Evolutionary conservation across 805 yeast species (phyloP).

Genomic region (Teunomyces stri): DNA sequence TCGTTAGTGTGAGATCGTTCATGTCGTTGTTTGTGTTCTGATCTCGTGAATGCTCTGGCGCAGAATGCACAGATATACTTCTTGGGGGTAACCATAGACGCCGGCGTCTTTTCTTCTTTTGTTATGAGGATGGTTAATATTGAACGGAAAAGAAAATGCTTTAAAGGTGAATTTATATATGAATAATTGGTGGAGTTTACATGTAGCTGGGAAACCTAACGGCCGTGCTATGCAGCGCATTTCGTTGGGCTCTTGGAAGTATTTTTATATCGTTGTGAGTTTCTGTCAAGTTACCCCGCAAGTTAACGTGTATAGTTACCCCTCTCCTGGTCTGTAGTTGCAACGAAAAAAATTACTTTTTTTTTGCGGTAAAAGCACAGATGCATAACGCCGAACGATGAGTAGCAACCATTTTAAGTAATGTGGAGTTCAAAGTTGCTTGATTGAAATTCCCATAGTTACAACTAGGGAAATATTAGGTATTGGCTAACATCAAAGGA

Average conservation of each 20-base stretch:
- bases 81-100: conserved; percentile 43
- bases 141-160: background rate
- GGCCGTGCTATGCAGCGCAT: background rate
- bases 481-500: background rate
- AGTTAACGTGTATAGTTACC: conserved; percentile 6
- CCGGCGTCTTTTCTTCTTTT: background rate
- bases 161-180: background rate
- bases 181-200: background rate
- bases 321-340: conserved; percentile 3
- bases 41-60: conserved; percentile 87
- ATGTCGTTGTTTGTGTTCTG: conserved; percentile 92
- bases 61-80: conserved; percentile 78
- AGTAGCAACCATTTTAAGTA: too few relatives aligned
- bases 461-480: too few relatives aligned
- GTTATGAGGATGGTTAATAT: background rate
- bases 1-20: conserved; percentile 94
- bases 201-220: background rate
- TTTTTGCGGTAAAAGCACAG: background rate
- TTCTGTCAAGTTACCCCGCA: conserved; percentile 6
- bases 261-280: conserved; percentile 1
- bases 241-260: background rate
- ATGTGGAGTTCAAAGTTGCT: background rate
- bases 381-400: background rate
- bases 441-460: too few relatives aligned
- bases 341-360: conserved; percentile 1